Base-by-base conservation (phyloP, 1,284 basidiomycete genomes). In the Afroboletus lepidellus region DNA sequence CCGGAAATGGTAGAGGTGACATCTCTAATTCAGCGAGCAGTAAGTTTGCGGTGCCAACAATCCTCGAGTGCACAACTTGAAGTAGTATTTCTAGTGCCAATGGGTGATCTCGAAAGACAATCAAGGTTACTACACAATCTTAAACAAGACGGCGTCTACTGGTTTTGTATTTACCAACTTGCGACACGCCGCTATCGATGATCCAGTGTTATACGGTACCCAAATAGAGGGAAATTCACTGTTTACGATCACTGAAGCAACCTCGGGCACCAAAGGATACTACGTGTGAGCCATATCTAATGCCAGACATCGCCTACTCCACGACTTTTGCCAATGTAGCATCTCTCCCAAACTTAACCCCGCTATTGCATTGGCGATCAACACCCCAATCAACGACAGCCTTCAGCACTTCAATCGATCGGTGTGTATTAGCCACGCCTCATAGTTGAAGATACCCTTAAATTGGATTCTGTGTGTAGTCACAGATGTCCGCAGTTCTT, bases 301-400 rank as follows among this genome's bases (percentile, higher is more conserved):
- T 4, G 8, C 18, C 11, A 11, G 11, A 30, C 9, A 30, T 30
- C 11, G 9, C n/a, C n/a, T n/a, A n/a, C n/a, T n/a, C n/a, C n/a
- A 30, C 30, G 27, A 27, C n/a, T n/a, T n/a, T 27, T 27, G 27
- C 9, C 27, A 27, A 27, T 6, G 32, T 25, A 59, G 53, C 33
- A 56, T 59, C 32, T 48, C 56, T 23, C 56, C 57, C 18, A 33
- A 32, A 11, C 27, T 48, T n/a, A 42, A 15, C 18, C 4, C 58
- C 29, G 41, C 20, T 8, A 32, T 57, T 36, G 49, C 47, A 9
- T 29, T 60, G 5, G 46, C 38, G 8, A 57, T 60, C 18, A 34
- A 46, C 11, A 18, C 36, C 4, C 57, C 46, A 8, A 5, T n/a
- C 12, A 50, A 59, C 1, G 6, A 45, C 16, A n/a, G 18, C 3